These are phyloP conservation scores for Bigelowiella natans DNA, from an alignment of 78 protist species.

Conservation along the genomic window DNA sequence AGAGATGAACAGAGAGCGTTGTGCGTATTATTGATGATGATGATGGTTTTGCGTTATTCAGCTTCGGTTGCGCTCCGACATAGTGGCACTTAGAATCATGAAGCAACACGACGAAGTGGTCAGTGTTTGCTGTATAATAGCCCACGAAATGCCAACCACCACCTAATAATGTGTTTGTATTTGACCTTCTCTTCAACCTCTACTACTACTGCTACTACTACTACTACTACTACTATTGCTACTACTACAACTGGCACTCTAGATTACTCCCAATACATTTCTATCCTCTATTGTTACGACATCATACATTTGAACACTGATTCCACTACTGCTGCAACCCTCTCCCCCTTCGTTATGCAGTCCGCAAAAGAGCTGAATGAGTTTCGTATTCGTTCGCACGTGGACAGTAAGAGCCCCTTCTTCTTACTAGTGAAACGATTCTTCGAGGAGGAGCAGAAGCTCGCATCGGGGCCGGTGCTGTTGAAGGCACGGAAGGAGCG, in stretches of 20 bases:
- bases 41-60: neutral
- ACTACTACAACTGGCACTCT: neutral
- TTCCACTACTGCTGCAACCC: no score
- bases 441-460: neutral
- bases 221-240: neutral
- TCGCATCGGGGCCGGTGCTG: neutral
- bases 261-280: neutral
- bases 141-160: neutral
- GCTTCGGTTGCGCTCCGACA: neutral
- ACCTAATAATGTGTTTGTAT: neutral
- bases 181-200: neutral
- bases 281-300: neutral
- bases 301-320: neutral
- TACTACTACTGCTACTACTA: neutral
- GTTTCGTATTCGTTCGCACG: no score
- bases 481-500: neutral
- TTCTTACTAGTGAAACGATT: neutral
- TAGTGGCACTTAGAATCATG: neutral
- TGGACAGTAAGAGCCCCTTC: neutral
- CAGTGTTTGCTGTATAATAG: neutral
- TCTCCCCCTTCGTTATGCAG: no score
- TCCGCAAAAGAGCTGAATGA: no score
- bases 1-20: neutral
- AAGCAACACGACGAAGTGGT: neutral
- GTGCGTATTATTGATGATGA: neutral